Evolutionary conservation across 306 rosid genomes (phyloP).

Genomic region (Cucurbita pepo): DNA sequence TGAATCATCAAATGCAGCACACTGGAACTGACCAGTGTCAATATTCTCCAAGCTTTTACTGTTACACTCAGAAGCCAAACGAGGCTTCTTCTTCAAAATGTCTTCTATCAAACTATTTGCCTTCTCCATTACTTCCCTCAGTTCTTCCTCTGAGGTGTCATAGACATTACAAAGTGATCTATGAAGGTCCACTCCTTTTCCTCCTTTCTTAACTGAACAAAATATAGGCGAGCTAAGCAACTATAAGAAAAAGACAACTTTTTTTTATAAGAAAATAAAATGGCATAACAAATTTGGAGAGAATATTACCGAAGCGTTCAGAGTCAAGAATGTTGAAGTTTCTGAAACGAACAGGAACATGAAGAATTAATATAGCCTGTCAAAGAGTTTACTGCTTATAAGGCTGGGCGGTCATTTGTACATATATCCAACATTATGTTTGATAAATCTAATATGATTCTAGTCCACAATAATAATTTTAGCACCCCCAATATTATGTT

Average conservation of each 20-base stretch:
- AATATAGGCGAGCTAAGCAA: constrained; percentile 12
- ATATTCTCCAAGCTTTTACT: constrained; percentile 52
- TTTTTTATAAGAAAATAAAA: neutral
- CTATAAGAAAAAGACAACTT: neutral
- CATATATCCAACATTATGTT: neutral
- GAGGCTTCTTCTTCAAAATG: constrained; percentile 66
- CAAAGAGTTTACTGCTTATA: constrained; percentile 10
- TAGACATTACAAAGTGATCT: constrained; percentile 73
- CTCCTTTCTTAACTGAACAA: constrained; percentile 53
- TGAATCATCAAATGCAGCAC: neutral
- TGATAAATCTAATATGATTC: neutral
- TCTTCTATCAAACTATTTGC: constrained; percentile 59
- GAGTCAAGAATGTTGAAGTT: constrained; percentile 57
- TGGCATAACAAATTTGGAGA: neutral
- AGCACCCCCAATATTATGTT: neutral
- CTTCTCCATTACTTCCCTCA: constrained; percentile 67
- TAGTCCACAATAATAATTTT: neutral
- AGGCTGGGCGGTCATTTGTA: neutral
- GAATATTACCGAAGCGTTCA: constrained; percentile 49
- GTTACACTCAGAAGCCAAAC: constrained; percentile 54
- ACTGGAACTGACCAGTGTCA: constrained; percentile 41
- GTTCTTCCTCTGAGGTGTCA: constrained; percentile 72
- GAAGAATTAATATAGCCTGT: constrained; percentile 86
- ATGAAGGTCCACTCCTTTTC: constrained; percentile 65
- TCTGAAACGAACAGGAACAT: constrained; percentile 57